Base-by-base conservation (phyloP, 345 rosid genomes). In the Eucalyptus shirleyi region DNA sequence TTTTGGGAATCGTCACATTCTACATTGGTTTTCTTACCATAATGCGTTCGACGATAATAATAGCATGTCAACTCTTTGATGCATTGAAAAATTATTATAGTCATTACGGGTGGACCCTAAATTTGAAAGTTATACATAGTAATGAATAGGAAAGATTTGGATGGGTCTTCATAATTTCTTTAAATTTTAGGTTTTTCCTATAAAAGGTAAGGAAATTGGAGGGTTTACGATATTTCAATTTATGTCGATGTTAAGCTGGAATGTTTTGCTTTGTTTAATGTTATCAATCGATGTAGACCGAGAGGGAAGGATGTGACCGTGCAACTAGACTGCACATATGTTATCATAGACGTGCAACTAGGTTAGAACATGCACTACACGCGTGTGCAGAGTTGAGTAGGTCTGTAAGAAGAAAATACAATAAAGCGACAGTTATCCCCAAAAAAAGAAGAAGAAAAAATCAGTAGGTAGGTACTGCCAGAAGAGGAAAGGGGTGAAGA, bases 361-460 rank as follows among this genome's bases (percentile, higher is more conserved):
- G 77, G 77, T 67, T 16, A 16, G 40, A 32, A n/a, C 77, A 16
- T 5, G 77, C 12, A 67, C 11, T n/a, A 16, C 34, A n/a, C 21
- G 21, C 23, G 77, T 32, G 23, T 3, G 77, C 40, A 17, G 18
- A 67, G 21, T 16, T 67, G 77, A n/a, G 34, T 67, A 67, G 23
- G 21, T 67, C 9, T 67, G 40, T 32, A n/a, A 32, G 40, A 30
- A 67, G 23, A 32, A 16, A 67, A 32, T 16, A 56, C 6, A 56
- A 56, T 56, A 56, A 24, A 56, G 32, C 9, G 72, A 62, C 8
- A 62, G 5, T 30, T 14, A 14, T 4, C 72, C 0, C 72, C 16
- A 3, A 4, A 6, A 13, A 12, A 12, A 28, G 6, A 7, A 30
- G 13, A 3, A 6, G 2, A 13, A 13, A 4, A 30, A 6, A 23